Base-by-base conservation (phyloP, 2,329 filamentous ascomycete genomes). In the Neonectria faginata region DNA sequence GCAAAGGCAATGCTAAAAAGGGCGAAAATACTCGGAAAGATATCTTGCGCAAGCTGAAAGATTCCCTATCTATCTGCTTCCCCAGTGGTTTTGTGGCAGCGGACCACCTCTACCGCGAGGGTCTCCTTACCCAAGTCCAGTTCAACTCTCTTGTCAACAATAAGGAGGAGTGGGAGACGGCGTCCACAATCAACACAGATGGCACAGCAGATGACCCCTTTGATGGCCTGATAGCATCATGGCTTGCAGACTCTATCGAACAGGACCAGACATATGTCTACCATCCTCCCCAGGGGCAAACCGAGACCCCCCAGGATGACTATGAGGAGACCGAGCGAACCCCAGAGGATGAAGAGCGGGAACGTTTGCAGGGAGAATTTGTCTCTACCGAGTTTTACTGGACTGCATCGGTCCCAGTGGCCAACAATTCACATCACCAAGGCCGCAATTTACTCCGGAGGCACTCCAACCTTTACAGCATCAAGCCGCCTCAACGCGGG, bases 71-170 rank as follows among this genome's bases (percentile, higher is more conserved):
- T 2, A 45, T 57, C 18, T 80, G 79, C 4, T 82, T 80, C 52
- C 76, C 76, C 0, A 67, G 79, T 1, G 75, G 78, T 0, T 78
- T 89, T 1, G 75, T 94, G 1, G 80, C 85, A 14, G 84, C 87
- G 2, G 78, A 82, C 0, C 74, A 85, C 1, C 84, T 97, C 2
- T 73, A 81, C 8, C 74, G 83, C 0, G 75, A 87, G 29, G 84
- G 82, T 0, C 70, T 94, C 1, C 84, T 97, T 56, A 90, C 85
- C 0, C 68, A 86, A 41, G 78, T 81, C 0, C 94, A 97, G 73
- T 82, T 84, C 16, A 78, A 88, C 0, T 92, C 89, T 1, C 79
- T 74, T 5, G 53, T 62, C 2, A 67, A 73, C 16, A 60, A 70
- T 5, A 25, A 25, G 25, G 25, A 25, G 25, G 71, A 74, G 4